Base-by-base conservation (phyloP, 1,139 yeast species). In the Saccharomyces uvarum region DNA sequence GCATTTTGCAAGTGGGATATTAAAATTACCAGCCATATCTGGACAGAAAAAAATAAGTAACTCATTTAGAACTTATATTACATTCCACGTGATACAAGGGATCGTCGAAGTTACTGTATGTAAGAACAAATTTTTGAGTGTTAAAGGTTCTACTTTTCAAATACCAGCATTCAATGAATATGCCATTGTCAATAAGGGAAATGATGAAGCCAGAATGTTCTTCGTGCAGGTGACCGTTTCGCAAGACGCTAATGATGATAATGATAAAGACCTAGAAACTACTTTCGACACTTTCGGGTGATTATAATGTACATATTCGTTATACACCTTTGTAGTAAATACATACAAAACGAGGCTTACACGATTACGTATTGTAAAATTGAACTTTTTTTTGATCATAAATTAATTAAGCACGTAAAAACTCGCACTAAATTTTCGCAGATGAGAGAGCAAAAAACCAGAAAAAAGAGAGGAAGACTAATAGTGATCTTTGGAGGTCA, bases 151-250 rank as follows among this genome's bases (percentile, higher is more conserved):
- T 55, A 80, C 93, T 1, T 84, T 90, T 63, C 88, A 86, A 61
- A 78, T 90, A 2, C 97, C 97, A 0, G 78, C 86, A 71, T 86
- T 84, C 3, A 88, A 86, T 65, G 76, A 77, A 51, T 89, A 88
- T 68, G 80, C 86, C 56, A 74, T 86, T 67, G 73, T 75, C 57
- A 82, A 88, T 64, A 75, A 76, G 47, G 87, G 89, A 0, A 73
- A 74, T 51, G 75, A 73, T 11, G 76, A 77, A 31, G 89, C 86
- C 0, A 77, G 79, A 56, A 65, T 90, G 67, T 88, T 87, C 69
- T 89, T 89, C 67, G 91, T 88, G 1, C 96, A 89, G 68, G 78
- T 86, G 2, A 81, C 76, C 52, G 67, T 73, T 5, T 63, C 65
- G 11, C 46, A 48, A n/a, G 50, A 62, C 42, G 44, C 47, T 21